Conservation (phyloP, 1,139 yeast species). For the Wickerhamiella infanticola region DNA sequence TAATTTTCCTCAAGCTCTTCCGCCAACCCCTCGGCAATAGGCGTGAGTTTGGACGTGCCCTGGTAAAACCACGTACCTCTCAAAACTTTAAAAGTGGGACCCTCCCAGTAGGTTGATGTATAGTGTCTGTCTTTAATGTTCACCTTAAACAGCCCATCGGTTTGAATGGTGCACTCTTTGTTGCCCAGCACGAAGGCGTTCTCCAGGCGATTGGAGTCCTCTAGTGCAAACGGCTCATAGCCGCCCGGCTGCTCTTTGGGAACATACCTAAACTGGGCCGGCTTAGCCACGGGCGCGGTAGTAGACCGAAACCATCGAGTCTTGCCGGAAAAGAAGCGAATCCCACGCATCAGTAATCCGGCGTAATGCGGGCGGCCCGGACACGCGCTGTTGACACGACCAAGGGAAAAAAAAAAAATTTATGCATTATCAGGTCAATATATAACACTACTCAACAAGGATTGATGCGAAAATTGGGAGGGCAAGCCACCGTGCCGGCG, state of each 20-base stretch:
- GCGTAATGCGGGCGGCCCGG: not conserved
- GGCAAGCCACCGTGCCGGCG: not conserved
- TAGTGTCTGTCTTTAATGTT: slow-evolving; percentile 40
- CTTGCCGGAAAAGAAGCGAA: not conserved
- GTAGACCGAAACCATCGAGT: slow-evolving; percentile 65
- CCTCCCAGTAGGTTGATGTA: slow-evolving; percentile 75
- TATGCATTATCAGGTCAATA: too few relatives aligned
- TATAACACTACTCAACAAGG: too few relatives aligned
- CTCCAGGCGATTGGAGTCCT: slow-evolving; percentile 52
- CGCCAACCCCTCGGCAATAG: slow-evolving; percentile 39
- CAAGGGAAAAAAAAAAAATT: too few relatives aligned
- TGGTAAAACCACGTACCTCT: slow-evolving; percentile 73
- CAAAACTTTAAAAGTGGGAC: slow-evolving; percentile 70
- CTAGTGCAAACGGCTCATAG: slow-evolving; percentile 52
- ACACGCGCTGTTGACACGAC: too few relatives aligned
- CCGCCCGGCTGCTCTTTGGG: slow-evolving; percentile 38
- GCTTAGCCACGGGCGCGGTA: slow-evolving; percentile 57
- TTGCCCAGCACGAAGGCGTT: slow-evolving; percentile 23
- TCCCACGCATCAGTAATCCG: not conserved
- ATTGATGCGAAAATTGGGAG: too few relatives aligned
- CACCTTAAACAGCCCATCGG: slow-evolving; percentile 66
- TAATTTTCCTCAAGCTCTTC: slow-evolving; percentile 46
- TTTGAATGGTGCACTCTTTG: slow-evolving; percentile 45
- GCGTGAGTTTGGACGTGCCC: slow-evolving; percentile 33
- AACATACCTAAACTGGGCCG: slow-evolving; percentile 34